These are phyloP conservation scores for Entomortierella lignicola DNA, from an alignment of 192 early-diverging fungal species.

Conservation along the genomic window DNA sequence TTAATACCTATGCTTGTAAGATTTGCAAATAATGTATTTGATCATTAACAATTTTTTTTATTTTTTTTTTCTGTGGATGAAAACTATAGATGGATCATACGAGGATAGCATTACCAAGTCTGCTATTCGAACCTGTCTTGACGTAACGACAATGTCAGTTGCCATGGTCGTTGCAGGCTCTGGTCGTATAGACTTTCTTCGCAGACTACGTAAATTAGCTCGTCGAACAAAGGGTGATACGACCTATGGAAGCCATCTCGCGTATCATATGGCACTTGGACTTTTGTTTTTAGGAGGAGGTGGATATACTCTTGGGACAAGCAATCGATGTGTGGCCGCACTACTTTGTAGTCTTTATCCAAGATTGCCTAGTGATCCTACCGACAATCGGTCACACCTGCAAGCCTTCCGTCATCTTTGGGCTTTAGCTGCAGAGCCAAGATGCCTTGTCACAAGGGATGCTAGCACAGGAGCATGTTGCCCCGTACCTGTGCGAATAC, in stretches of 20 bases:
- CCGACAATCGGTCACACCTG: slow-evolving; percentile 75
- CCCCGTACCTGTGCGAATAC: slow-evolving; percentile 66
- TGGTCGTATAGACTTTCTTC: slow-evolving; percentile 73
- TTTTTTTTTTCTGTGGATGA: no score
- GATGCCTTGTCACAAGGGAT: slow-evolving; percentile 80
- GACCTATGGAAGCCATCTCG: slow-evolving; percentile 78
- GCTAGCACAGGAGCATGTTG: slow-evolving; percentile 63
- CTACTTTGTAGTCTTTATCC: slow-evolving; percentile 79
- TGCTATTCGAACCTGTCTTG: slow-evolving; percentile 73
- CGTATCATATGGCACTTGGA: slow-evolving; percentile 80
- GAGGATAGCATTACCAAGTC: slow-evolving; percentile 72
- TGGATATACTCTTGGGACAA: slow-evolving; percentile 72
- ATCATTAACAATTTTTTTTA: neutral
- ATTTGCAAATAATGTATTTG: neutral
- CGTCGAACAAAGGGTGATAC: slow-evolving; percentile 59
- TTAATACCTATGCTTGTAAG: neutral
- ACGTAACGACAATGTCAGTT: slow-evolving; percentile 69
- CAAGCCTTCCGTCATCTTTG: slow-evolving; percentile 86
- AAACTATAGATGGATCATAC: slow-evolving; percentile 59
- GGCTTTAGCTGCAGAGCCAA: slow-evolving; percentile 76
- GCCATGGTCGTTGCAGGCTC: slow-evolving; percentile 86
- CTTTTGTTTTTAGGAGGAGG: slow-evolving; percentile 82
- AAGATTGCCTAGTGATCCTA: slow-evolving; percentile 62
- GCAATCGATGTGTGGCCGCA: slow-evolving; percentile 72
- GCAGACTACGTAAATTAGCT: slow-evolving; percentile 67